Evolutionary conservation across 768 basidiomycete genomes (phyloP), one percentile per base, ranked within the genome.

Genomic region (Amanita jacksonii): DNA sequence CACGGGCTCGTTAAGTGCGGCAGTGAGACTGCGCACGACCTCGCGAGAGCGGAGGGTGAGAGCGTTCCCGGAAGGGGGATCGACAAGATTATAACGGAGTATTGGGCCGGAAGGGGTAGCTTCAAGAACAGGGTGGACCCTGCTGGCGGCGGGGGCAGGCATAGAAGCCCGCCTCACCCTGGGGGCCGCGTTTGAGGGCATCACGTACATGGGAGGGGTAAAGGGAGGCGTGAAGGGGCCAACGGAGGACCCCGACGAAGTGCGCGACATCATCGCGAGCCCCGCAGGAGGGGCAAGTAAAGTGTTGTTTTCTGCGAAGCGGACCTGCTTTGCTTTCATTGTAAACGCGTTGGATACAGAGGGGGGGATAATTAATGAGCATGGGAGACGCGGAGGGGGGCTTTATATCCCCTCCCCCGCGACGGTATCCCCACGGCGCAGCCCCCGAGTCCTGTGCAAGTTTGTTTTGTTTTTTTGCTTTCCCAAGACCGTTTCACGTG

Each of bases 1-100:
- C 6, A 65, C 68, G 2, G 62, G 60, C 30, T 64, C 58, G 10
- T 55, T 50, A 30, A 60, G 51, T 8, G 53, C 43, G 6, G 52
- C 27, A 28, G 27, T 28, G 27, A 28, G 27, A 12, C 27, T 28
- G 27, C 27, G 27, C 6, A 28, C n/a, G 13, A 22, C 19, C 5
- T 30, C n/a, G 16, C 9, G 2, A 9, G 18, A 19, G 19, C 5
- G 34, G 18, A 19, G 34, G 18, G 18, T 8, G 34, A 16, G 34
- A 16, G 15, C 15, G 3, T 9, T 8, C 34, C 41, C 19, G 30
- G 16, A 20, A 18, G 25, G 38, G 18, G 66, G 68, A 51, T 20
- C 48, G 36, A n/a, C 27, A 22, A 4, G 52, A 46, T 9, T 33
- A 34, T 31, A 32, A 36, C 15, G 51, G 36, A 18, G 28, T 9